Percentiles rank a stretch among this genome's conserved stretches.
Conservation (phyloP, 1,139 yeast species). For the Suhomyces yuchorum region DNA sequence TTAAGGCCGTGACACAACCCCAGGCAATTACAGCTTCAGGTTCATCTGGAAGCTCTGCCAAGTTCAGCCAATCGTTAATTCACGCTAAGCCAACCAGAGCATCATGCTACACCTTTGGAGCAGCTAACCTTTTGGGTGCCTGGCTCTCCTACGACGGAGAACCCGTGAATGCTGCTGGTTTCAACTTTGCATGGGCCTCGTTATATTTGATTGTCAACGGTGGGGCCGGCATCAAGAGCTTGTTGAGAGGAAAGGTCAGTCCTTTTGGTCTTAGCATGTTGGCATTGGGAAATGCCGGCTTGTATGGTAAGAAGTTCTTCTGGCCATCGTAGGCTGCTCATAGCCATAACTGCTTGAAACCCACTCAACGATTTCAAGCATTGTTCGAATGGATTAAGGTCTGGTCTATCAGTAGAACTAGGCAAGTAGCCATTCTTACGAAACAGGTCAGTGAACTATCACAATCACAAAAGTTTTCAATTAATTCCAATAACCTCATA, state of each 20-base stretch:
- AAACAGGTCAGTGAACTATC: no score
- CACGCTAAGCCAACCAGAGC: conserved; percentile 38
- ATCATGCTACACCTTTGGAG: conserved; percentile 50
- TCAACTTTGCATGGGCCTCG: conserved; percentile 84
- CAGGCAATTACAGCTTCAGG: conserved; percentile 21
- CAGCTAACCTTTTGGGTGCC: conserved; percentile 75
- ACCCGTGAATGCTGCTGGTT: conserved; percentile 81
- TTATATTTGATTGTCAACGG: conserved; percentile 79
- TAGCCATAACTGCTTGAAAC: no score
- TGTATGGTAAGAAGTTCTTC: conserved; percentile 73
- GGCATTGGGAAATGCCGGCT: conserved; percentile 62
- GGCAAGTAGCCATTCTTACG: no score
- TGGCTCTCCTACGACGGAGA: conserved; percentile 84
- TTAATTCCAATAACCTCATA: no score
- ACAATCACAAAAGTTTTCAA: no score
- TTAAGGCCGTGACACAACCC: conserved; percentile 21
- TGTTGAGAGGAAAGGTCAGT: conserved; percentile 44
- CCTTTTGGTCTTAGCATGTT: conserved; percentile 63
- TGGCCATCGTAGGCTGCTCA: conserved; percentile 37
- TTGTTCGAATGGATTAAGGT: no score
- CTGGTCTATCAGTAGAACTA: no score
- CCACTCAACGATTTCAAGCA: no score
- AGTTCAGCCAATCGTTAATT: conserved; percentile 30
- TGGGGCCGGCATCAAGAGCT: conserved; percentile 50
- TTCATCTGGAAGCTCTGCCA: conserved; percentile 33